Percentiles rank a stretch among this genome's conserved stretches.
These are phyloP conservation scores for Neurospora pannonica DNA, from an alignment of 495 filamentous ascomycete species.

Conservation along the genomic window DNA sequence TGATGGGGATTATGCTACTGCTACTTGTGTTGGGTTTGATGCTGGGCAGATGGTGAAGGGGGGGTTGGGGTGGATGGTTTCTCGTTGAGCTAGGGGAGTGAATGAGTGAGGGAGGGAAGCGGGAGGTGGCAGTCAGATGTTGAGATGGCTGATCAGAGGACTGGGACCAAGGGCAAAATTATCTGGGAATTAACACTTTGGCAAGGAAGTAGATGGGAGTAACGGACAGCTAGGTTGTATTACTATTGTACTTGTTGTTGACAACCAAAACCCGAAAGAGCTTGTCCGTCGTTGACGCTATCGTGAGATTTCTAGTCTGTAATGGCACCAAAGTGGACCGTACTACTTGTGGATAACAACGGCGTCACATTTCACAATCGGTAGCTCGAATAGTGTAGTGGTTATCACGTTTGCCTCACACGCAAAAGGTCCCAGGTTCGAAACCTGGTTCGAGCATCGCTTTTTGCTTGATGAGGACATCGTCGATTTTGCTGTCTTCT, in stretches of 20 bases:
- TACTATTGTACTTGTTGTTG: no score
- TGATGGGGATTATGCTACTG: slow-evolving; percentile 27
- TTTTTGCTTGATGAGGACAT: background rate
- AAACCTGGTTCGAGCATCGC: background rate
- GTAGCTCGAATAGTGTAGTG: background rate
- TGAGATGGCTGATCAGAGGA: no score
- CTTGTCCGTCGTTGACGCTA: background rate
- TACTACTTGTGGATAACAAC: background rate
- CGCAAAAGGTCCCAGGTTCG: background rate
- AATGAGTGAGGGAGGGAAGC: no score
- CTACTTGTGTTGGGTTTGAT: slow-evolving; percentile 20
- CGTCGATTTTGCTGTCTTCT: background rate
- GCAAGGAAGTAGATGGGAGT: no score
- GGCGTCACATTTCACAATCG: background rate
- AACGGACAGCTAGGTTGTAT: no score
- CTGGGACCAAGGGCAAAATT: no score
- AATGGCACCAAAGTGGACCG: background rate
- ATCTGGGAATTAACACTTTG: no score
- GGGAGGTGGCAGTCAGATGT: no score
- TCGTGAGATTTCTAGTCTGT: background rate
- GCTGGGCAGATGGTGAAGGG: background rate
- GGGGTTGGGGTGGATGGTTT: background rate
- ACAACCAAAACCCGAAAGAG: background rate
- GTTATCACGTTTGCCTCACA: background rate
- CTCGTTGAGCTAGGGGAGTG: background rate